Conservation (phyloP, 2,329 filamentous ascomycete genomes). For the Trichoderma arundinaceum region DNA sequence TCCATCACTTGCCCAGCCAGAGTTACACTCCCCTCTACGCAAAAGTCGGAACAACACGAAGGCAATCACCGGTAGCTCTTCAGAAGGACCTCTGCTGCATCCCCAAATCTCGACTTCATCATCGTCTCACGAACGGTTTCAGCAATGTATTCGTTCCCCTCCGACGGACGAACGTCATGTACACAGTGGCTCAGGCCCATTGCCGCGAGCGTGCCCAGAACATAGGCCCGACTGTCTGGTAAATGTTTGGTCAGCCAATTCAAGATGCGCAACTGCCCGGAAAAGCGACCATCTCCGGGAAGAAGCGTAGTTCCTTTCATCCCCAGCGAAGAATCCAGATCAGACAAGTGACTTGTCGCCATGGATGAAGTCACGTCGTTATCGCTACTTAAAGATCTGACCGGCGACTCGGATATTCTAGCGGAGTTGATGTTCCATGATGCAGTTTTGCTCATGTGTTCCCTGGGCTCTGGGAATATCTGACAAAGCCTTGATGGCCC, state of each 20-base stretch:
- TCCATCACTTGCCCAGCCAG: too few relatives aligned
- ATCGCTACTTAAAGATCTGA: not conserved
- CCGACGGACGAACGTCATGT: constrained; percentile 5
- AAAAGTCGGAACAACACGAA: too few relatives aligned
- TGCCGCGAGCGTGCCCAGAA: not conserved
- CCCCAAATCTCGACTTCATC: constrained; percentile 7
- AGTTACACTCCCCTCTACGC: too few relatives aligned
- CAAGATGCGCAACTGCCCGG: not conserved
- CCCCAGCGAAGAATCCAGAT: too few relatives aligned
- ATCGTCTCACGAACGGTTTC: constrained; percentile 13
- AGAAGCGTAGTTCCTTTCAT: not conserved
- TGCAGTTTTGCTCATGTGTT: not conserved
- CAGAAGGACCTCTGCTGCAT: constrained; percentile 3
- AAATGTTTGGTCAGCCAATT: constrained; percentile 12
- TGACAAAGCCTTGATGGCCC: constrained; percentile 1
- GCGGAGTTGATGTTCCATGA: constrained; percentile 12
- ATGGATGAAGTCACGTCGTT: not conserved
- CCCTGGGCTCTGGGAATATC: not conserved
- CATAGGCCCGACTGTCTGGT: constrained; percentile 1
- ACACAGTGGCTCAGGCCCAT: constrained; percentile 17
- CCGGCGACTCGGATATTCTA: not conserved
- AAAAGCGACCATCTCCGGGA: constrained; percentile 11
- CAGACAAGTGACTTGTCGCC: not conserved
- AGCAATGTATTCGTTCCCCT: constrained; percentile 15
- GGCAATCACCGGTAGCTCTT: not conserved